Percentiles rank a stretch among this genome's conserved stretches.
These are phyloP conservation scores for Ceratocystis cacaofunesta DNA, from an alignment of 2,329 filamentous ascomycete genomes.

Conservation along the genomic window DNA sequence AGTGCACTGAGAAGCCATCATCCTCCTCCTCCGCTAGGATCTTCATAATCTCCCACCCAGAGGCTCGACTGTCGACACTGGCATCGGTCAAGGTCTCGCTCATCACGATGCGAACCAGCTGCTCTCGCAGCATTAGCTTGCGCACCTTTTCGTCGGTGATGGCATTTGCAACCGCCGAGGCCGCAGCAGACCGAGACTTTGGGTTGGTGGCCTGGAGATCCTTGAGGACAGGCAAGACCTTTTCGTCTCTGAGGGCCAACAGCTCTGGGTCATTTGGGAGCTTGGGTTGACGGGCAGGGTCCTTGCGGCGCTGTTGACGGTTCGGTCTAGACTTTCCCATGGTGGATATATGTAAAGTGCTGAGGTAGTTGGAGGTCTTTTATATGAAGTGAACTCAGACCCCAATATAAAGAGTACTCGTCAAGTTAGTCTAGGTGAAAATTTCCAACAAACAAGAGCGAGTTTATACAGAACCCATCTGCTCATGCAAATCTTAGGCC, in stretches of 20 bases:
- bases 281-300: slow-evolving; percentile 46
- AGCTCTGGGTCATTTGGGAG: slow-evolving; percentile 49
- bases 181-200: slow-evolving; percentile 44
- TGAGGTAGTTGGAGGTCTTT: neutral
- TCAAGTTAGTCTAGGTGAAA: neutral
- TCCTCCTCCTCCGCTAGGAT: slow-evolving; percentile 49
- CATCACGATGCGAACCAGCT: slow-evolving; percentile 48
- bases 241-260: slow-evolving; percentile 45
- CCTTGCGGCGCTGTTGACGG: slow-evolving; percentile 33
- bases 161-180: slow-evolving; percentile 44
- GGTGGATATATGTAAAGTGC: slow-evolving; percentile 4
- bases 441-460: slow-evolving; percentile 1
- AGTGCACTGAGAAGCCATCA: slow-evolving; percentile 49
- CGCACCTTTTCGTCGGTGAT: slow-evolving; percentile 47
- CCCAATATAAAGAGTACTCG: neutral
- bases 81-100: slow-evolving; percentile 50
- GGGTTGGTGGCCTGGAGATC: slow-evolving; percentile 45
- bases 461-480: neutral
- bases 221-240: slow-evolving; percentile 47
- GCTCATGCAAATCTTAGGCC: neutral
- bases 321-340: slow-evolving; percentile 49
- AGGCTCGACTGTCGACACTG: slow-evolving; percentile 46
- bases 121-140: slow-evolving; percentile 50
- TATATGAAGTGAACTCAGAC: neutral
- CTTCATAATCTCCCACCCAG: slow-evolving; percentile 52